Conservation (phyloP, 2,329 filamentous ascomycete genomes). For the Karstenula rhodostoma region DNA sequence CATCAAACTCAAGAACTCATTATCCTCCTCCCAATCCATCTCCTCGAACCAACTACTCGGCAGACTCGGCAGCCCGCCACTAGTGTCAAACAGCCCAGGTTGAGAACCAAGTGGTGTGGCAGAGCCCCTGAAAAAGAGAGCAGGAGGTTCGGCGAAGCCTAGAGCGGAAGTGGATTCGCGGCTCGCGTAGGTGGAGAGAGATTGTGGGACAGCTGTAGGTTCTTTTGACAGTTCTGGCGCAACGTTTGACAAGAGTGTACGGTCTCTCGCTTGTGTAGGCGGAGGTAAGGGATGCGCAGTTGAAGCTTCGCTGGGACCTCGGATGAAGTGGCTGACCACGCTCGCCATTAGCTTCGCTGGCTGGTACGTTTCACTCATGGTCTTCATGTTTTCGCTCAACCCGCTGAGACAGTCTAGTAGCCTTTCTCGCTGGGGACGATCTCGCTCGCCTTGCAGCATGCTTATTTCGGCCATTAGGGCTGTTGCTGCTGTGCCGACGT, state of each 20-base stretch:
- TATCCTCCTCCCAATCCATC: slow-evolving; percentile 25
- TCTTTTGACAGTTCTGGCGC: slow-evolving; percentile 10
- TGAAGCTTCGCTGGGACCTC: slow-evolving; percentile 12
- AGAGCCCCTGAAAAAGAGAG: background rate
- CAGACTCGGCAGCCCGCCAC: slow-evolving; percentile 18
- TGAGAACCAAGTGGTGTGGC: slow-evolving; percentile 1
- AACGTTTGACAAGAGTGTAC: background rate
- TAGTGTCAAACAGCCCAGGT: background rate
- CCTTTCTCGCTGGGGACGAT: slow-evolving; percentile 5
- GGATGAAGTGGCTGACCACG: slow-evolving; percentile 23
- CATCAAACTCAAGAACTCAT: slow-evolving; percentile 24
- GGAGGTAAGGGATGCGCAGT: background rate
- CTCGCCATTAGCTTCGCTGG: slow-evolving; percentile 22
- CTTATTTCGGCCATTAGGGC: slow-evolving; percentile 26
- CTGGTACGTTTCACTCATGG: slow-evolving; percentile 26
- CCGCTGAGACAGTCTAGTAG: slow-evolving; percentile 17
- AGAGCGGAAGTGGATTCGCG: background rate
- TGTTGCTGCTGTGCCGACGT: slow-evolving; percentile 25
- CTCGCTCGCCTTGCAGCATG: slow-evolving; percentile 17
- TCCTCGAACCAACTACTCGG: slow-evolving; percentile 26
- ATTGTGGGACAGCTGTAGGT: background rate
- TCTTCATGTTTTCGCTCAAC: slow-evolving; percentile 11
- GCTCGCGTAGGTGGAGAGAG: background rate
- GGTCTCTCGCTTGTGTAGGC: background rate
- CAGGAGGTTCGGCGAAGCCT: background rate